Evolutionary conservation across 169 alveolate species (phyloP).

Genomic region (Eimeria acervulina): DNA sequence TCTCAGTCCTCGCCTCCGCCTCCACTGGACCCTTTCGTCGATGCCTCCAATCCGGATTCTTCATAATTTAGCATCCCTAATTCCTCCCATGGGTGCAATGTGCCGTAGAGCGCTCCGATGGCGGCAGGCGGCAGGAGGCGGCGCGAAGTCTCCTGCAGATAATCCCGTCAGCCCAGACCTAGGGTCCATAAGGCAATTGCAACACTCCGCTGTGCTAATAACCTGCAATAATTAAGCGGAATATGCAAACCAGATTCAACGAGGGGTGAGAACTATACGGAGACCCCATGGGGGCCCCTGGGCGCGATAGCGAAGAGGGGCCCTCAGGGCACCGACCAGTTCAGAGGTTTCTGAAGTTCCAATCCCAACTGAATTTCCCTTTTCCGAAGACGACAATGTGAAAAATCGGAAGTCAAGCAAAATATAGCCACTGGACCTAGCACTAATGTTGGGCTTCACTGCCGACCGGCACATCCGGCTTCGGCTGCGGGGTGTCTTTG

Average conservation of each 20-base stretch:
- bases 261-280: not conserved
- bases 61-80: not conserved
- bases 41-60: not conserved
- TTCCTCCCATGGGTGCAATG: not conserved
- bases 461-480: not conserved
- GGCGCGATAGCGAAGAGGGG: slow-evolving; percentile 42
- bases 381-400: not conserved
- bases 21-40: not conserved
- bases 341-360: not conserved
- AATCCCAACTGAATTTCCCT: not conserved
- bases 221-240: not conserved
- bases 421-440: not conserved
- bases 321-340: not conserved
- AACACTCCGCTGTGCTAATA: not conserved
- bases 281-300: slow-evolving; percentile 18
- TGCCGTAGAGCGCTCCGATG: not conserved
- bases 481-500: slow-evolving; percentile 66
- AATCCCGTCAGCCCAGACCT: not conserved
- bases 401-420: not conserved
- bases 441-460: not conserved
- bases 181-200: not conserved
- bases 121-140: not conserved
- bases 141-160: not conserved
- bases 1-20: not conserved
- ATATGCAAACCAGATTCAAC: not conserved